Base-by-base conservation (phyloP, 1,284 basidiomycete species). In the Ganoderma boninense region DNA sequence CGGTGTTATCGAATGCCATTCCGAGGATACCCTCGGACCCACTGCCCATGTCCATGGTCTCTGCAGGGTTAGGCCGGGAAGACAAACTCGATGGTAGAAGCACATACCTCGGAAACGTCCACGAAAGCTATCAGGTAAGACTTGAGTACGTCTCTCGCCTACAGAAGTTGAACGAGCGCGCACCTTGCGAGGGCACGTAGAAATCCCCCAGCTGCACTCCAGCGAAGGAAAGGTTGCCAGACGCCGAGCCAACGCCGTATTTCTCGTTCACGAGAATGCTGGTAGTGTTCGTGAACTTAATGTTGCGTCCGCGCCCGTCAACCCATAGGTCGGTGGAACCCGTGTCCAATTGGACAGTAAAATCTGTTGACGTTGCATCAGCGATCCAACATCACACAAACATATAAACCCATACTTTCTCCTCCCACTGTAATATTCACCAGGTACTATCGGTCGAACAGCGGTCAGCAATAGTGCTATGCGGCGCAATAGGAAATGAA, bases 1-100 rank as follows among this genome's bases (percentile, higher is more conserved):
- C 75, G 4, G 90, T 83, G 62, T 79, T 78, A 71, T 88, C 80
- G 79, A 88, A 94, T 3, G 80, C 92, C 64, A 94, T 83, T 2
- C 92, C 92, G 67, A 93, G 77, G 40, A 94, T 79, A 0, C 92
- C 89, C 0, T 90, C 86, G 0, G 90, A 87, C 38, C 71, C 77
- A 13, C 75, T 80, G 38, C 92, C 78, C 13, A 46, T 7, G 8
- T 46, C 20, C 20, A 6, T n/a, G 5, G 20, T 20, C 44, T 46
- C n/a, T 46, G 20, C 20, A 18, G 18, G 44, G 20, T 46, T 7
- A 46, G 44, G 7, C 7, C n/a, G 18, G 20, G 44, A 46, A 20
- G 6, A 46, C 8, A n/a, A 20, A 4, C 20, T 46, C 44, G 44
- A 0, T n/a, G 16, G 8, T 20, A 11, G 1, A 46, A 46, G 23